Base-by-base conservation (phyloP, 2,329 filamentous ascomycete genomes). In the Septoria linicola region DNA sequence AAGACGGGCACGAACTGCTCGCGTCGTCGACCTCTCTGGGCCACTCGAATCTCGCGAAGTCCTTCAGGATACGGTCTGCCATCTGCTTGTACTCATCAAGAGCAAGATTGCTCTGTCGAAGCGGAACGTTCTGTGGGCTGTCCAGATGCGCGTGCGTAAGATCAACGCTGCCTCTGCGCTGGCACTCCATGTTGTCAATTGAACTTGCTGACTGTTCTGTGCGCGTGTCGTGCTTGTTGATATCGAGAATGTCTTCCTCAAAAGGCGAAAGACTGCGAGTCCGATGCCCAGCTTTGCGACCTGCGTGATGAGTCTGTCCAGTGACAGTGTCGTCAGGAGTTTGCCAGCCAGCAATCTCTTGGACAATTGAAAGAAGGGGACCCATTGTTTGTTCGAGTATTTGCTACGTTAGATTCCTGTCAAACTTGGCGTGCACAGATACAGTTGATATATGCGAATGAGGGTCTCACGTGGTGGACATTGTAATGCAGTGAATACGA, bases 31-130 rank as follows among this genome's bases (percentile, higher is more conserved):
- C 30, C 31, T 21, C 17, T 19, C 30, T 34, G 13, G 49, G 42
- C 49, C 42, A 46, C 37, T 36, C 42, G 27, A 52, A 52, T 27
- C 16, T 41, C 31, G 49, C 42, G 34, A 52, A 46, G 7, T 47
- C 42, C 16, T 19, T 25, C 14, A 36, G 31, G 19, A 51, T 51
- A 13, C 27, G 25, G 23, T 51, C 34, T 8, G 36, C 44, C 20
- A 17, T 20, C 10, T 37, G 25, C 7, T 39, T 10, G 23, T 47
- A 31, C 19, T 13, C 8, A 6, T 47, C 44, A 14, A 37, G 11
- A 2, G 34, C 34, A 10, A 27, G 23, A 5, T 27, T 5, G 10
- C 23, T 27, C 10, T 27, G 23, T 27, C 23, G 23, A 27, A 27
- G 5, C 10, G 23, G 23, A 27, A 27, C 23, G 23, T 5, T 10